Evolutionary conservation across 441 rosid species (phyloP).

Genomic region (Dalechampia spathulata): DNA sequence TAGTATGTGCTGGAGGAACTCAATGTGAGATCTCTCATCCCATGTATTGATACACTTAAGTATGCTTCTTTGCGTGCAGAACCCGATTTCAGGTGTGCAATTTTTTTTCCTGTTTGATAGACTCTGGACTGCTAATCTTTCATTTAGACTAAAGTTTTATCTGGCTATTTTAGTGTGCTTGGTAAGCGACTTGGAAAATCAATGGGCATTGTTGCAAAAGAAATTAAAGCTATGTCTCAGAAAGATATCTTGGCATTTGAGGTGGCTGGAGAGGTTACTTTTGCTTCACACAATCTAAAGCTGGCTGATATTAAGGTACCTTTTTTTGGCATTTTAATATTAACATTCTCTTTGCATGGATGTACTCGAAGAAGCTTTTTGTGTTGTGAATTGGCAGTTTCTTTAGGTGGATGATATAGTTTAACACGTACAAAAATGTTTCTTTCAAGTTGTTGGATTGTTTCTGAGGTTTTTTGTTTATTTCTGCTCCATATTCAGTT

Average conservation of each 20-base stretch:
- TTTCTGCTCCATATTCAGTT: too few species aligned
- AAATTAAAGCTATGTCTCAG: constrained; percentile 84
- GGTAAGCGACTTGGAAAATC: constrained; percentile 97
- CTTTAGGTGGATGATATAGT: not conserved
- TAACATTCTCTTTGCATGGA: not conserved
- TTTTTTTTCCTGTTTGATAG: constrained; percentile 5
- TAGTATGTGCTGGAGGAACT: constrained; percentile 97
- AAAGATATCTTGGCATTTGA: constrained; percentile 75
- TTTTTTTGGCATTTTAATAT: not conserved
- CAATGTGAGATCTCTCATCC: constrained; percentile 68
- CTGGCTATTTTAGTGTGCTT: constrained; percentile 41
- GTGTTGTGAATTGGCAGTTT: not conserved
- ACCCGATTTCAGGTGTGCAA: constrained; percentile 86
- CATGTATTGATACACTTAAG: constrained; percentile 79
- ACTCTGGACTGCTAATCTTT: constrained; percentile 2
- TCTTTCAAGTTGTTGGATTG: not conserved
- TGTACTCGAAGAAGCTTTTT: not conserved
- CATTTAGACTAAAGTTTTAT: constrained; percentile 2
- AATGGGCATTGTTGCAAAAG: constrained; percentile 80
- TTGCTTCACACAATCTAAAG: constrained; percentile 64
- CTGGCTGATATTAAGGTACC: constrained; percentile 79
- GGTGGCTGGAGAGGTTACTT: constrained; percentile 65
- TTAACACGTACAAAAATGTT: not conserved
- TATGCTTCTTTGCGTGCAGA: constrained; percentile 90
- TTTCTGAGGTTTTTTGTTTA: too few species aligned